Conservation (phyloP, 768 basidiomycete species). For the Clitopilus passeckerianus region DNA sequence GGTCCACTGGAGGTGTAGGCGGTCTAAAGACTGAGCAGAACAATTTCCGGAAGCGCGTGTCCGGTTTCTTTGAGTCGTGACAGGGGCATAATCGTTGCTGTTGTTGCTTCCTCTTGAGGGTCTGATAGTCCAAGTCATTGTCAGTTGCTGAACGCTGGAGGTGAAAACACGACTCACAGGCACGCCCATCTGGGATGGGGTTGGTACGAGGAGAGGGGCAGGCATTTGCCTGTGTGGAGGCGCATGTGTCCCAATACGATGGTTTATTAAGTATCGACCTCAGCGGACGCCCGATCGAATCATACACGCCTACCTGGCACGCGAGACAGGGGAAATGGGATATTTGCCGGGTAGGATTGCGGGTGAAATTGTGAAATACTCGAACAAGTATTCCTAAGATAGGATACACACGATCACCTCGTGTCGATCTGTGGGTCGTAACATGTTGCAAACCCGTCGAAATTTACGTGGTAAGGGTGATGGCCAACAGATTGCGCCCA, state of each 20-base stretch:
- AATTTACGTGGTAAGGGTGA: neutral
- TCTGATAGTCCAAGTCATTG: neutral
- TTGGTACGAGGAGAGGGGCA: neutral
- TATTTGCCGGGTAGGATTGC: neutral
- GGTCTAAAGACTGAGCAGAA: conserved; percentile 8
- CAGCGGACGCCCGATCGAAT: neutral
- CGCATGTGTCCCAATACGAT: neutral
- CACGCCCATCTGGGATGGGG: neutral
- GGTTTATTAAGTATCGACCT: neutral
- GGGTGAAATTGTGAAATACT: neutral
- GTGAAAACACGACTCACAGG: neutral
- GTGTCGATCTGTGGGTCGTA: neutral
- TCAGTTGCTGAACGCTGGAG: neutral
- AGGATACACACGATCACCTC: neutral
- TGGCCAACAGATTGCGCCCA: neutral
- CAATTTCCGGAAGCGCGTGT: neutral
- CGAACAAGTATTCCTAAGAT: neutral
- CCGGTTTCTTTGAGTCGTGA: neutral
- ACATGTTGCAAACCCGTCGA: neutral
- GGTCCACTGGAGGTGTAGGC: conserved; percentile 8
- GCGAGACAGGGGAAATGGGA: neutral
- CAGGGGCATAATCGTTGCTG: neutral
- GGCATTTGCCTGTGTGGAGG: neutral
- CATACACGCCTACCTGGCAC: neutral
- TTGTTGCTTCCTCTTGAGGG: neutral